Percentiles rank a stretch among this genome's conserved stretches.
Conservation (phyloP, 2,329 filamentous ascomycete genomes). For the Claviceps sp. region DNA sequence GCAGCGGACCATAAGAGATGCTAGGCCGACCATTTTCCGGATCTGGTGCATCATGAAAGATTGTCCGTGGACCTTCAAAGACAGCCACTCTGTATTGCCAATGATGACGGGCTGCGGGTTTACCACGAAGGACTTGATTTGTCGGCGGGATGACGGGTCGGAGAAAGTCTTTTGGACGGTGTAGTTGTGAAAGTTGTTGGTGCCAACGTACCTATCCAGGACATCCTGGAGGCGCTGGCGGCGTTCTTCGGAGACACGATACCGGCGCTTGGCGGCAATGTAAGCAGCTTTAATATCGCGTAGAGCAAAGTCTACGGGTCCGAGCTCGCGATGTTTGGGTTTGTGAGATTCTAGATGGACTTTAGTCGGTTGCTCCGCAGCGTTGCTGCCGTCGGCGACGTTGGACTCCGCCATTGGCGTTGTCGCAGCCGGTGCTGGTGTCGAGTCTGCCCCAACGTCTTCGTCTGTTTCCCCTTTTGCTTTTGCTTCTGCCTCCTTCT, state of each 20-base stretch:
- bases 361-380: constrained; percentile 9
- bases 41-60: constrained; percentile 99
- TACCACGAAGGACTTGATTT: constrained; percentile 84
- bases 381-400: constrained; percentile 1
- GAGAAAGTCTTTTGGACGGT: constrained; percentile 74
- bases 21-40: constrained; percentile 97
- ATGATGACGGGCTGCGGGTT: constrained; percentile 68
- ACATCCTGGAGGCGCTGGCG: constrained; percentile 62
- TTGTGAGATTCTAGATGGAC: constrained; percentile 18
- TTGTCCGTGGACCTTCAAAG: constrained; percentile 90
- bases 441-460: too few species aligned
- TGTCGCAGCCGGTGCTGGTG: constrained; percentile 7
- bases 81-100: constrained; percentile 88
- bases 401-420: constrained; percentile 7
- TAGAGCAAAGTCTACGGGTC: constrained; percentile 49
- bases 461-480: constrained; percentile 3
- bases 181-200: constrained; percentile 93
- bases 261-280: constrained; percentile 67
- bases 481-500: constrained; percentile 9
- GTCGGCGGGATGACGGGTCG: constrained; percentile 75
- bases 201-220: constrained; percentile 66
- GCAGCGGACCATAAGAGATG: constrained; percentile 68
- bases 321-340: constrained; percentile 28
- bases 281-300: constrained; percentile 72
- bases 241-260: constrained; percentile 63